Conservation (phyloP, 768 basidiomycete genomes). For the Lyophyllum decastes region DNA sequence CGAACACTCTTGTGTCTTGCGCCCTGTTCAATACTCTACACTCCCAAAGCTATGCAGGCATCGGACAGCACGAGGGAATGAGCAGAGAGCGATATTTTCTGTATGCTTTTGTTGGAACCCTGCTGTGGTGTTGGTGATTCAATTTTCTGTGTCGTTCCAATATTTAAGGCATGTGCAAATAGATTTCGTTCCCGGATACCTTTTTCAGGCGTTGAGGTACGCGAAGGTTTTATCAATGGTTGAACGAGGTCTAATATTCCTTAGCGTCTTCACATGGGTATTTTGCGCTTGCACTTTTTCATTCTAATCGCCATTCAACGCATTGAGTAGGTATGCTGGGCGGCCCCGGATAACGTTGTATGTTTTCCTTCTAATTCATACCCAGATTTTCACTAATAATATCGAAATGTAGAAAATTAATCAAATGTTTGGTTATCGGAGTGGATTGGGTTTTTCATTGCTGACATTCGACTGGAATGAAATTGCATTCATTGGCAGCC, state of each 20-base stretch:
- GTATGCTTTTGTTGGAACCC: slow-evolving; percentile 49
- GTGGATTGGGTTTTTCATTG: slow-evolving; percentile 52
- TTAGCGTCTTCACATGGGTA: slow-evolving; percentile 53
- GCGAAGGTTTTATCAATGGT: neutral
- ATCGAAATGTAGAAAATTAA: slow-evolving; percentile 45
- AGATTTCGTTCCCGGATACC: slow-evolving; percentile 66
- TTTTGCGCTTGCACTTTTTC: neutral
- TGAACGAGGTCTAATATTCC: neutral
- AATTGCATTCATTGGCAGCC: slow-evolving; percentile 65
- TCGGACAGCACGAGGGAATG: slow-evolving; percentile 53
- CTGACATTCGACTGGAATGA: slow-evolving; percentile 65
- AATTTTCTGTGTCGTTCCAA: neutral
- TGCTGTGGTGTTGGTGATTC: slow-evolving; percentile 43
- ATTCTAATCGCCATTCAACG: slow-evolving; percentile 12
- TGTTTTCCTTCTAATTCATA: slow-evolving; percentile 20
- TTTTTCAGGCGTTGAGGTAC: slow-evolving; percentile 59
- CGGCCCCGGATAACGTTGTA: slow-evolving; percentile 57
- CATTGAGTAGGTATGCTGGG: slow-evolving; percentile 59
- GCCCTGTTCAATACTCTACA: slow-evolving; percentile 78
- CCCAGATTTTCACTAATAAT: neutral
- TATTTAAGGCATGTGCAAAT: neutral
- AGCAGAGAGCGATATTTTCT: slow-evolving; percentile 61
- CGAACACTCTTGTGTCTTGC: slow-evolving; percentile 67
- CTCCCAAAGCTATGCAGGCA: slow-evolving; percentile 56
- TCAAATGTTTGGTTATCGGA: slow-evolving; percentile 57